These are phyloP conservation scores for Aspergillus hiratsukae DNA, from an alignment of 2,329 filamentous ascomycete species.

Conservation along the genomic window DNA sequence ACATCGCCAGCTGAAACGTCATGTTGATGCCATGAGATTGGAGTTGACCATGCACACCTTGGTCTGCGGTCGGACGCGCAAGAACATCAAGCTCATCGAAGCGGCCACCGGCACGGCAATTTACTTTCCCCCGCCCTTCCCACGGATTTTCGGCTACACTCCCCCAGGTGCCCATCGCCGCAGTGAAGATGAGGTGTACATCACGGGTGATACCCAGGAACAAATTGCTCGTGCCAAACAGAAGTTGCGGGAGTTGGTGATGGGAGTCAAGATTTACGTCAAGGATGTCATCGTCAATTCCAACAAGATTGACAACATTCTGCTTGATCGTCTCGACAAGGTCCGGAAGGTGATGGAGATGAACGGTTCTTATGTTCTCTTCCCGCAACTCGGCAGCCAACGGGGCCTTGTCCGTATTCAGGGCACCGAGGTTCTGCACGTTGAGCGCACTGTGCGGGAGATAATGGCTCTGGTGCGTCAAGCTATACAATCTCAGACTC, in stretches of 20 bases:
- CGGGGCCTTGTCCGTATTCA: conserved; percentile 83
- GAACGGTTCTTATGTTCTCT: conserved; percentile 91
- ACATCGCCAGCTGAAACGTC: conserved; percentile 45
- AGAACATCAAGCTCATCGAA: conserved; percentile 98
- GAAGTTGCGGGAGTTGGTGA: conserved; percentile 80
- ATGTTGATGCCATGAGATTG: conserved; percentile 73
- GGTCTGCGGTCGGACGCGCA: conserved; percentile 86
- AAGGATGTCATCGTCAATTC: conserved; percentile 89
- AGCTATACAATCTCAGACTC: background rate
- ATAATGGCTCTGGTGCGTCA: conserved; percentile 81
- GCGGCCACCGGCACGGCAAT: conserved; percentile 93
- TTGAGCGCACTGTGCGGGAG: conserved; percentile 90
- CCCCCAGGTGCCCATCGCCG: conserved; percentile 76
- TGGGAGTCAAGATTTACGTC: conserved; percentile 74
- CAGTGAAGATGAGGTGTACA: conserved; percentile 86
- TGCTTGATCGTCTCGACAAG: conserved; percentile 88
- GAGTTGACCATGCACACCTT: conserved; percentile 86
- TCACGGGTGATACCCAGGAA: conserved; percentile 82
- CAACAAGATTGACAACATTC: conserved; percentile 90
- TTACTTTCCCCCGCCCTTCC: conserved; percentile 94
- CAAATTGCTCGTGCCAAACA: conserved; percentile 85
- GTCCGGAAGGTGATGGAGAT: conserved; percentile 96
- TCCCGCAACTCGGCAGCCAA: conserved; percentile 81
- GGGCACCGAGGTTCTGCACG: conserved; percentile 85
- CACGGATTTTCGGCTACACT: conserved; percentile 83